Evolutionary conservation across 2,329 filamentous ascomycete species (phyloP), one percentile per base, ranked within the genome.

Genomic region (Beauveria scarabaeidicola): DNA sequence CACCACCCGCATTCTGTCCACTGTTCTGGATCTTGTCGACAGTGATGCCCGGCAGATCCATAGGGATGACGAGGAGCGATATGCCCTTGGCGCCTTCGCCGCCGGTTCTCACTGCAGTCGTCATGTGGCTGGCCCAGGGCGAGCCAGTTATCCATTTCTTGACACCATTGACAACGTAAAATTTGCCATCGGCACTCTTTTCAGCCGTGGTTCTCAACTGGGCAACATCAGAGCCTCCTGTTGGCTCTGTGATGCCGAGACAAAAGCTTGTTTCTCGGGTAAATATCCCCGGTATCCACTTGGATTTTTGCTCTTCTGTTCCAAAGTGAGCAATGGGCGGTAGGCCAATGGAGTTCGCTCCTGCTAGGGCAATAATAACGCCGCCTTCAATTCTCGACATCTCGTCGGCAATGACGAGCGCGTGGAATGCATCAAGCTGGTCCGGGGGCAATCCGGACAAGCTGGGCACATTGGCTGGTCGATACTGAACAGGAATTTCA

Each of bases 101-200:
- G 5, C 82, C 81, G 1, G 83, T 86, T 7, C 83, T 75, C 5
- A 85, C 83, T 2, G 84, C 85, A 13, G 84, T 82, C 0, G 84
- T 85, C 69, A 81, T 80, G 67, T 84, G 83, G 52, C 83, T 78
- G 13, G 84, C 81, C 76, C 78, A 84, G 1, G 82, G 78, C 15
- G 76, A 81, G 51, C 83, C 83, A 1, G 85, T 87, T 64, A 88
- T 87, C 83, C 84, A 86, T 68, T 86, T 86, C 75, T 88, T 88
- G 54, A 79, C 78, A 0, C 85, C 85, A 60, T 85, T 86, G n/a
- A 88, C 82, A 40, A 86, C 66, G 64, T 86, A 88, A 52, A 74
- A 68, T 38, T 75, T 72, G 0, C 78, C 80, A 41, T 80, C 74
- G 1, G 63, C 13, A 0, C 69, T 63, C 27, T 73, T 74, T 41